Base-by-base conservation (phyloP, 768 basidiomycete species). In the Trametes elegans region DNA sequence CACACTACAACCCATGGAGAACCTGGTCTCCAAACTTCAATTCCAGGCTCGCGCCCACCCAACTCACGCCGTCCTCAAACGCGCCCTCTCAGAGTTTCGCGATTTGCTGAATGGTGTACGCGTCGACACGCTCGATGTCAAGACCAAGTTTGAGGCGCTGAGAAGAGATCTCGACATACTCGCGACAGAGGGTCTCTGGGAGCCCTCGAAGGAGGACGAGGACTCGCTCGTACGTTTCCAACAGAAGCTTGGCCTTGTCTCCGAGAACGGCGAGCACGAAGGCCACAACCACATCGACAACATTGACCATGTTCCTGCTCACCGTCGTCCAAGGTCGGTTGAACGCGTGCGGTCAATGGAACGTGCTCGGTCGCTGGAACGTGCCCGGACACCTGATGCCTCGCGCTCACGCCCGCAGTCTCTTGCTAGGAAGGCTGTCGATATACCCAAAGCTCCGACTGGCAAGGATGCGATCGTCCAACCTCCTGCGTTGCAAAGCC, bases 201-300 rank as follows among this genome's bases (percentile, higher is more conserved):
- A 58, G 26, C 57, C 57, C 31, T 53, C 57, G 14, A 58, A 53
- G 24, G 50, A 58, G 40, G 57, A 58, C 45, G 57, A 58, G 45
- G 57, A 58, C 5, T 52, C 57, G 7, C 46, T 58, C 18, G 50
- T 27, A 10, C 39, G n/a, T 1, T 34, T 58, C 3, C 36, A 58
- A 18, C 23, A 48, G 6, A 24, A 28, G 6, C 57, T 58, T 16
- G 42, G 50, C 1, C 40, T 58, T 31, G 18, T 38, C 13, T 21
- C 42, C 1, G 11, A 3, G 14, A 26, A 44, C 34, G 21, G 18
- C n/a, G 26, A 41, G 13, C 41, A 49, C 42, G 51, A 53, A 38
- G 51, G 51, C 18, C 51, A 53, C 42, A 53, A 53, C 26, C 51
- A 53, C 42, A 53, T 53, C 23, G 42, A 56, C 35, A 39, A 19